Conservation (phyloP, 768 basidiomycete genomes). For the Boletus reticulatus region DNA sequence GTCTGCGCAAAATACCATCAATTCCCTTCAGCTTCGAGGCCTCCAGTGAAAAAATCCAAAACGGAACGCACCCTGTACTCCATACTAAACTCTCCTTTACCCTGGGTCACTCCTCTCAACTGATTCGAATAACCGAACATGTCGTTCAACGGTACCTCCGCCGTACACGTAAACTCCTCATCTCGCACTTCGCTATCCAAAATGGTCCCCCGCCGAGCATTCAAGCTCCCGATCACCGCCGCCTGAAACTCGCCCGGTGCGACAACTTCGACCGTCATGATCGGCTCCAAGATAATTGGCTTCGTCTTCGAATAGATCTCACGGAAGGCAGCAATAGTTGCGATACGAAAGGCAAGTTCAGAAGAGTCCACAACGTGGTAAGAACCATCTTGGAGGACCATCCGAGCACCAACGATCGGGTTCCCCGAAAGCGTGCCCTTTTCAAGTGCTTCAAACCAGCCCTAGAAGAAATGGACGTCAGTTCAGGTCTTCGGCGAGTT, state of each 20-base stretch:
- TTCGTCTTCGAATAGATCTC: conserved; percentile 78
- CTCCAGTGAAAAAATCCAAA: not conserved
- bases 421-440: conserved; percentile 91
- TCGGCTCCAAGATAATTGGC: conserved; percentile 90
- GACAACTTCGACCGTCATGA: conserved; percentile 98
- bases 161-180: conserved; percentile 90
- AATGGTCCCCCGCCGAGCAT: conserved; percentile 89
- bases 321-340: conserved; percentile 88
- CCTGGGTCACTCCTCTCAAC: conserved; percentile 91
- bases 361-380: conserved; percentile 95
- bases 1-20: conserved; percentile 38
- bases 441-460: conserved; percentile 91
- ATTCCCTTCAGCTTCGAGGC: not conserved
- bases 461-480: conserved; percentile 43
- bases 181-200: conserved; percentile 95
- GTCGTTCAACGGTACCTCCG: conserved; percentile 93
- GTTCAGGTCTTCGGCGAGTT: not conserved
- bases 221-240: conserved; percentile 91
- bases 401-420: conserved; percentile 77
- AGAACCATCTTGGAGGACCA: conserved; percentile 89
- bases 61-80: conserved; percentile 61
- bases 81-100: conserved; percentile 90
- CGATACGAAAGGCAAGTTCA: conserved; percentile 91
- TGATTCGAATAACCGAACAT: conserved; percentile 98
- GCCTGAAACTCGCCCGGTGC: conserved; percentile 97